A percentile compares a stretch with the other conserved stretches of the same genome.
These are phyloP conservation scores for Apiospora aurea DNA, from an alignment of 2,329 filamentous ascomycete species.

Conservation along the genomic window DNA sequence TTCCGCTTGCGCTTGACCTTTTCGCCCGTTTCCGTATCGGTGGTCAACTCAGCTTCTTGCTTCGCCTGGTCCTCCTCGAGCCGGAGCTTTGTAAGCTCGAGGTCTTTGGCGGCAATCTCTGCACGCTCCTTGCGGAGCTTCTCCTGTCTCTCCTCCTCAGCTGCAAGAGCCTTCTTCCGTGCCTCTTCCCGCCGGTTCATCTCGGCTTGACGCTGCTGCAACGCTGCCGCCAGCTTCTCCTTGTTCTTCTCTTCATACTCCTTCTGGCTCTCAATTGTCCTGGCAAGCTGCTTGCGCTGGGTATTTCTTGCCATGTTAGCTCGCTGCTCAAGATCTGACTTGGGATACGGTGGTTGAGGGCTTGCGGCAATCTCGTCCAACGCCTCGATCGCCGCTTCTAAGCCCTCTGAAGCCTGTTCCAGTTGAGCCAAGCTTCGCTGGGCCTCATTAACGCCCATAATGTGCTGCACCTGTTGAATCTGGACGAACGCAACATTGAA, in stretches of 20 bases:
- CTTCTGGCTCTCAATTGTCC: slow-evolving; percentile 81
- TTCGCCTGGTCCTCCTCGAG: slow-evolving; percentile 73
- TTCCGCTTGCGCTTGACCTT: slow-evolving; percentile 81
- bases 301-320: slow-evolving; percentile 98
- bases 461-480: slow-evolving; percentile 86
- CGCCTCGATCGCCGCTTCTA: slow-evolving; percentile 84
- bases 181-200: slow-evolving; percentile 79
- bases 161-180: slow-evolving; percentile 70
- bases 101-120: slow-evolving; percentile 78
- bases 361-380: slow-evolving; percentile 69
- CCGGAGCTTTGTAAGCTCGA: slow-evolving; percentile 73
- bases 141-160: slow-evolving; percentile 75
- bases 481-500: slow-evolving; percentile 99
- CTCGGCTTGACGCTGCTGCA: slow-evolving; percentile 82
- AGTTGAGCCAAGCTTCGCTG: slow-evolving; percentile 83
- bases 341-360: slow-evolving; percentile 82
- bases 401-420: slow-evolving; percentile 77
- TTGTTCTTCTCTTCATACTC: slow-evolving; percentile 96
- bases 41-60: slow-evolving; percentile 80
- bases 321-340: slow-evolving; percentile 89
- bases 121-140: slow-evolving; percentile 88
- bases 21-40: slow-evolving; percentile 82
- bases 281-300: slow-evolving; percentile 88
- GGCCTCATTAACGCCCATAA: slow-evolving; percentile 76
- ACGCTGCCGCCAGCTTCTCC: slow-evolving; percentile 82